Evolutionary conservation across 768 basidiomycete species (phyloP).

Genomic region (Trametes meyenii): DNA sequence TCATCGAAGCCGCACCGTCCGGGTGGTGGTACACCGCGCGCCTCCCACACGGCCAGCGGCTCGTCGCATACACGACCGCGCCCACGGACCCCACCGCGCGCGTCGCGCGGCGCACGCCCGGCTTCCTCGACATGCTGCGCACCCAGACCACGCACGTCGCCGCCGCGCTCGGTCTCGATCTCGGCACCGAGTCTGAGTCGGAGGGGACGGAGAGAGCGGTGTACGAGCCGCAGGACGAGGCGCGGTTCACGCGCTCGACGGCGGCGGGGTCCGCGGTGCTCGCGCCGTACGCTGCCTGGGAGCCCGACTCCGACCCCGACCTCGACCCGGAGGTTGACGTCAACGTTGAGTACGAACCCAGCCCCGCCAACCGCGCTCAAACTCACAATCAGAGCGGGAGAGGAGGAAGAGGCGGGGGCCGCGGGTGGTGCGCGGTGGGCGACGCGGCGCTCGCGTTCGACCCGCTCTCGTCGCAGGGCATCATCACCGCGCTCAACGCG

Average conservation of each 20-base stretch:
- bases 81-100: neutral
- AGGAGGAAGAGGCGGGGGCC: neutral
- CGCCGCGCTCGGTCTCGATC: neutral
- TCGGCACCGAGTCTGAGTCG: neutral
- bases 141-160: neutral
- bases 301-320: neutral
- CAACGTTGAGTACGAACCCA: too few relatives aligned
- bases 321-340: neutral
- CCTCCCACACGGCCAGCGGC: neutral
- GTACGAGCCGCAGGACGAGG: neutral
- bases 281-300: neutral
- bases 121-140: neutral
- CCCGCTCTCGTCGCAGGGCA: neutral
- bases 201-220: neutral
- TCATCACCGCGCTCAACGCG: neutral
- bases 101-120: neutral
- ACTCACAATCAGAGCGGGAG: too few relatives aligned
- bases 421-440: neutral
- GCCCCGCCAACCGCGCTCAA: too few relatives aligned
- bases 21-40: conserved; percentile 1
- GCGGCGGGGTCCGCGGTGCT: neutral
- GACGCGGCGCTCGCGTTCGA: neutral
- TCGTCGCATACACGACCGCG: neutral
- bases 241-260: neutral
- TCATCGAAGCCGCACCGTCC: neutral